Evolutionary conservation across 805 yeast genomes (phyloP).

Genomic region (Candida tammaniensis): DNA sequence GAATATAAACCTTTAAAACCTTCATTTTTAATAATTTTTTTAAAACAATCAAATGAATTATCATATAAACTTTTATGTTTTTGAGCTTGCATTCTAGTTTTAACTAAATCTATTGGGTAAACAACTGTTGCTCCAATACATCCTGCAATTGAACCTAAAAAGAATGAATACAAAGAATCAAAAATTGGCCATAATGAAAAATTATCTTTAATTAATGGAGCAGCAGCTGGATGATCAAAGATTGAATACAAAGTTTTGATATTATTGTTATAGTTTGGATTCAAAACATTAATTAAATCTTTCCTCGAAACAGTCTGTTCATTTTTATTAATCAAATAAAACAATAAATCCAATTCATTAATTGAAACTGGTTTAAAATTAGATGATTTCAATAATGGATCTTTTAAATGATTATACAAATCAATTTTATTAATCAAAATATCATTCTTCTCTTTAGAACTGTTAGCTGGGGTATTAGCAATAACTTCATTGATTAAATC

Average conservation of each 20-base stretch:
- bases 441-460: constrained; percentile 35
- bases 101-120: constrained; percentile 93
- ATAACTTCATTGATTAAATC: constrained; percentile 45
- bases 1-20: constrained; percentile 86
- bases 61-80: constrained; percentile 66
- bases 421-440: constrained; percentile 40
- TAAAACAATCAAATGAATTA: constrained; percentile 83
- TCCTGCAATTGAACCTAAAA: constrained; percentile 93
- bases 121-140: constrained; percentile 98
- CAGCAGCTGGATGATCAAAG: constrained; percentile 42
- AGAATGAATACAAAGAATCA: constrained; percentile 82
- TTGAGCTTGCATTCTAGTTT: constrained; percentile 97
- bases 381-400: constrained; percentile 40
- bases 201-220: constrained; percentile 33
- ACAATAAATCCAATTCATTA: constrained; percentile 39
- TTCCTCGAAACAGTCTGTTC: constrained; percentile 40
- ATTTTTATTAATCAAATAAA: constrained; percentile 35
- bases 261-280: constrained; percentile 51
- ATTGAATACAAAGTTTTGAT: constrained; percentile 31
- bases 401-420: constrained; percentile 41
- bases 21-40: constrained; percentile 70
- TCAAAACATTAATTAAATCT: constrained; percentile 47
- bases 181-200: constrained; percentile 46
- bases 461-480: constrained; percentile 44
- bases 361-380: constrained; percentile 42